Evolutionary conservation across 768 basidiomycete genomes (phyloP), one percentile per base, ranked within the genome.

Genomic region (Daedaleopsis nitida): DNA sequence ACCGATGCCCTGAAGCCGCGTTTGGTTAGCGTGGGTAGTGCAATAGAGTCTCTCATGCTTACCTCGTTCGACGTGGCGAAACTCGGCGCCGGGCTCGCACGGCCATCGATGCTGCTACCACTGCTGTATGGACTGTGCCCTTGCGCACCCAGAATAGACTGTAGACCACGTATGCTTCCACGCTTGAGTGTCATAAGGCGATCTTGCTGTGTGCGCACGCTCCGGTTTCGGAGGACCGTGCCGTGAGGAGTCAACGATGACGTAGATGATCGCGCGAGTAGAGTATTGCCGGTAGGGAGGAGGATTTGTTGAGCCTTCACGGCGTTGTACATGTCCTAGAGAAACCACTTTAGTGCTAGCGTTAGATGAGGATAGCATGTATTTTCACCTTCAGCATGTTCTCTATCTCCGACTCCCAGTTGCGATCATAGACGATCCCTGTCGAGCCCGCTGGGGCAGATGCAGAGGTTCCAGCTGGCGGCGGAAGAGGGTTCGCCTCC

Each of bases 31-130:
- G 37, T 23, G n/a, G n/a, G 39, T 50, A 39, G 32, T n/a, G 17
- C 58, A 11, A 27, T 60, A 47, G 17, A 51, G 9, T 24, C 38
- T 39, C 42, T 3, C 3, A 23, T 5, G 66, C 80, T 58, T 66
- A 89, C 90, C 67, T 97, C 96, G 70, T 92, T 84, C 4, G 92
- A 96, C 5, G 94, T 94, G 2, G 93, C 89, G 70, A 90, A 94
- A 73, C 94, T 97, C 2, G 96, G 95, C 4, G 96, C 92, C 7
- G 96, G 97, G 71, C 95, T 97, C n/a, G 88, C 82, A 23, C 94
- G 84, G 1, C 96, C 94, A 68, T 96, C 92, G 59, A 89, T 83
- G 66, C 86, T 90, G 72, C 87, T 88, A 67, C 86, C 89, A 67
- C 89, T 92, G 68, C 91, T 92, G 69, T 94, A 94, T 8, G 92